These are phyloP conservation scores for Dactylonectria macrodidyma DNA, from an alignment of 2,329 filamentous ascomycete species.

Conservation along the genomic window DNA sequence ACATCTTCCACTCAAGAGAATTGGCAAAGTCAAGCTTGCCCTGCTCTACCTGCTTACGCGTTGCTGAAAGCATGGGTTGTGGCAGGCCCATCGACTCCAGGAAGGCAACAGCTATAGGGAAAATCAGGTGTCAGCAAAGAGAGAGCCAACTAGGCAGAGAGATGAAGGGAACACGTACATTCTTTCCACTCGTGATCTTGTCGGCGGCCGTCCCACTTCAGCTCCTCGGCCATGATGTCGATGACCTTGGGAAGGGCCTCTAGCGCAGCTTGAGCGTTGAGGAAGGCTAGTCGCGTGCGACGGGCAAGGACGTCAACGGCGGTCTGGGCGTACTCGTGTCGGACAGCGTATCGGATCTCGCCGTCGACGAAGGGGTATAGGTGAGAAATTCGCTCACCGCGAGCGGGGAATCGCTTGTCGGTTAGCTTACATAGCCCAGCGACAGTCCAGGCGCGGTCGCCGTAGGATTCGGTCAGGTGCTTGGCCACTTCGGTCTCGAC, in stretches of 20 bases:
- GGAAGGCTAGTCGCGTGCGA: slow-evolving; percentile 87
- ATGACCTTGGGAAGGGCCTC: slow-evolving; percentile 89
- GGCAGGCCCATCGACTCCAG: slow-evolving; percentile 78
- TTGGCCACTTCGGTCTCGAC: slow-evolving; percentile 93
- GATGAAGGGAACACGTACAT: slow-evolving; percentile 60
- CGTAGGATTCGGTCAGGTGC: slow-evolving; percentile 89
- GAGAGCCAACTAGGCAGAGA: slow-evolving; percentile 19
- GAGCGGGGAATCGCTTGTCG: slow-evolving; percentile 83
- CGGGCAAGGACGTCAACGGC: slow-evolving; percentile 90
- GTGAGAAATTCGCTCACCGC: slow-evolving; percentile 83
- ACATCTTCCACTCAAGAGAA: slow-evolving; percentile 73
- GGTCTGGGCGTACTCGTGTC: slow-evolving; percentile 92
- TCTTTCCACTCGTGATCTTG: slow-evolving; percentile 88
- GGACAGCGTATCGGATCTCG: slow-evolving; percentile 89
- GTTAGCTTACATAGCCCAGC: slow-evolving; percentile 85
- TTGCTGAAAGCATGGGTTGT: slow-evolving; percentile 70
- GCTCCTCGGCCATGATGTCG: slow-evolving; percentile 89
- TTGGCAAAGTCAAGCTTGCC: slow-evolving; percentile 72
- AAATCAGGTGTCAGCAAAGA: slow-evolving; percentile 24
- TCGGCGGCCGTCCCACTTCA: slow-evolving; percentile 81
- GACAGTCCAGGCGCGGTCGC: slow-evolving; percentile 93
- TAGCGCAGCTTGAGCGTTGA: slow-evolving; percentile 92
- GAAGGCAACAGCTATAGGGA: slow-evolving; percentile 67
- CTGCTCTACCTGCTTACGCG: slow-evolving; percentile 72
- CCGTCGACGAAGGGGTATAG: slow-evolving; percentile 94